Percentiles rank a stretch among this genome's conserved stretches.
Evolutionary conservation across 495 filamentous ascomycete genomes (phyloP).

Genomic region (Rusavskia elegans): DNA sequence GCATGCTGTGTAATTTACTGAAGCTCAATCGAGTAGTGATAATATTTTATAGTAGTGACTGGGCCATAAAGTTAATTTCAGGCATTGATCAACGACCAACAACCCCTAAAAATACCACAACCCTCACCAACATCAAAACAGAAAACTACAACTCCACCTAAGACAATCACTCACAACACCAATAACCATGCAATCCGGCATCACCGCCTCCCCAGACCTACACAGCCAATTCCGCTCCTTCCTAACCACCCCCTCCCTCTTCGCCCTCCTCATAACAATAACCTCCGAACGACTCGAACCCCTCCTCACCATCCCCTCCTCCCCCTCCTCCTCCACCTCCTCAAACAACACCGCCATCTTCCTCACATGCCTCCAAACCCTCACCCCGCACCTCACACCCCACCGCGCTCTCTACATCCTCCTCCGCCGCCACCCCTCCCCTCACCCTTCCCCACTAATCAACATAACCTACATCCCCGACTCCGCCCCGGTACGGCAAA

Average conservation of each 20-base stretch:
- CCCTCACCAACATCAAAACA: too few species aligned
- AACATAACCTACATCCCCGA: conserved; percentile 86
- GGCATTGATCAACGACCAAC: too few species aligned
- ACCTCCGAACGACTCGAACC: conserved; percentile 57
- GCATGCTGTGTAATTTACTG: too few species aligned
- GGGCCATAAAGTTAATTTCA: too few species aligned
- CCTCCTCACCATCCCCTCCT: conserved; percentile 37
- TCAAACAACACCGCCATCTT: conserved; percentile 17
- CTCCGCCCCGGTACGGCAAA: conserved; percentile 76
- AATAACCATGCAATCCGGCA: conserved; percentile 69
- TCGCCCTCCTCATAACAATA: conserved; percentile 74
- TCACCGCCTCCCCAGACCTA: conserved; percentile 77
- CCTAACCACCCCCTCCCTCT: conserved; percentile 42
- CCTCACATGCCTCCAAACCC: conserved; percentile 43
- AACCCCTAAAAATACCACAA: too few species aligned
- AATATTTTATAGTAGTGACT: too few species aligned
- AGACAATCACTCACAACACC: background rate
- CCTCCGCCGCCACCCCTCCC: conserved; percentile 46
- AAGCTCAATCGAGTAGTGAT: too few species aligned
- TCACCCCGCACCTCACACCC: conserved; percentile 56
- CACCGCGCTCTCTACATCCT: conserved; percentile 72
- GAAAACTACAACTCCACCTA: background rate
- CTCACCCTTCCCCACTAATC: conserved; percentile 35
- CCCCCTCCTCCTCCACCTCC: conserved; percentile 30
- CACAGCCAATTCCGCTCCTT: conserved; percentile 65